Conservation (phyloP, 805 yeast genomes). For the Jamesozyma jinghongensis region DNA sequence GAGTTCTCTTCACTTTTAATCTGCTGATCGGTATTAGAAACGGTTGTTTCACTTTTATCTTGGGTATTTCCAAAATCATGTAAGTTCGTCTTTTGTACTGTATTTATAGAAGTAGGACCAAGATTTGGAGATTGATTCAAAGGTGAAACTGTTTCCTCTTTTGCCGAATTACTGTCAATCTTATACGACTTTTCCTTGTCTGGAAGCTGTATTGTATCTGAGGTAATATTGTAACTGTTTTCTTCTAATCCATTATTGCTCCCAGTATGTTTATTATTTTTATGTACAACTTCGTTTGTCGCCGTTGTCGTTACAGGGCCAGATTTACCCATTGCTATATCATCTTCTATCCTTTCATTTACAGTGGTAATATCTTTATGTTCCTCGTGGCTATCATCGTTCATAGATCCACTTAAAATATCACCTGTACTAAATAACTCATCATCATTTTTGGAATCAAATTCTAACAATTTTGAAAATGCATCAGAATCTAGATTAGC, state of each 20-base stretch:
- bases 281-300: not conserved
- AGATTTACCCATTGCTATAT: not conserved
- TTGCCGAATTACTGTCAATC: not conserved
- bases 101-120: not conserved
- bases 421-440: slow-evolving; percentile 15
- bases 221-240: not conserved
- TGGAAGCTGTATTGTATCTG: not conserved
- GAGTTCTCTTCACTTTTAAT: not conserved
- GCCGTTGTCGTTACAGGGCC: not conserved
- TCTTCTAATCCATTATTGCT: not conserved
- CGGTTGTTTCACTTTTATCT: too few species aligned
- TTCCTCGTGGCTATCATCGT: not conserved
- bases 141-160: not conserved
- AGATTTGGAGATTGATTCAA: not conserved
- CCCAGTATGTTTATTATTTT: too few species aligned
- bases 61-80: too few species aligned
- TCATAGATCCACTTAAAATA: slow-evolving; percentile 5
- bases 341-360: slow-evolving; percentile 7
- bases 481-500: slow-evolving; percentile 23
- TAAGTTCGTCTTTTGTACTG: too few species aligned
- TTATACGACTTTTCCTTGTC: not conserved
- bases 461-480: slow-evolving; percentile 26
- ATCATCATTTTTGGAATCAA: slow-evolving; percentile 26
- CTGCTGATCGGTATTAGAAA: not conserved
- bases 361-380: not conserved